phyloP scores from a whole-genome alignment of 1,284 basidiomycete species.

The Cryptococcus hybrid region DNA sequence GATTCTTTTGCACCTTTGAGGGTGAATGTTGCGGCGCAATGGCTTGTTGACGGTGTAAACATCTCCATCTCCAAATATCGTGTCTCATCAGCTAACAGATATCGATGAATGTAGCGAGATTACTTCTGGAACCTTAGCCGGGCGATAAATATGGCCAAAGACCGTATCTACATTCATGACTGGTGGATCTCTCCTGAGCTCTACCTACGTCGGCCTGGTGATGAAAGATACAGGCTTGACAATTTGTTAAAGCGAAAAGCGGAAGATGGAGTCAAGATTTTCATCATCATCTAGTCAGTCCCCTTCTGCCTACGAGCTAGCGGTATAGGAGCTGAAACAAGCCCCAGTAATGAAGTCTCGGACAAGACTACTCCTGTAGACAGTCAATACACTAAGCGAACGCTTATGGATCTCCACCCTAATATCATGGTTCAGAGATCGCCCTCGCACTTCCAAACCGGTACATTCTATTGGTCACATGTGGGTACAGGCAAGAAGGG shows the following conservation, averaged over 20 bases:
- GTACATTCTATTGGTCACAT: constrained; percentile 98
- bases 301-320: too few species aligned
- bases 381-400: constrained; percentile 88
- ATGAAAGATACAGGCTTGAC: constrained; percentile 87
- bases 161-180: constrained; percentile 88
- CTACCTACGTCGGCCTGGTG: constrained; percentile 75
- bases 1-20: constrained; percentile 94
- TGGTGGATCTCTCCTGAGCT: constrained; percentile 83
- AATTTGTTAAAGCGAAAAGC: constrained; percentile 87
- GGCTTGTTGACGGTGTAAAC: constrained; percentile 96
- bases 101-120: constrained; percentile 65
- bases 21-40: constrained; percentile 90
- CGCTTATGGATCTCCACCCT: constrained; percentile 77
- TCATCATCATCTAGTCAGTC: constrained; percentile 91
- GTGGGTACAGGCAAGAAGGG: constrained; percentile 55
- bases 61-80: too few species aligned
- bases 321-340: too few species aligned
- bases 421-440: constrained; percentile 98
- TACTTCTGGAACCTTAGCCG: constrained; percentile 98
- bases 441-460: constrained; percentile 95
- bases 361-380: constrained; percentile 91
- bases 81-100: too few species aligned
- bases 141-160: constrained; percentile 85
- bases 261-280: constrained; percentile 93
- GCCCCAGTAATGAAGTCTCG: constrained; percentile 83